phyloP scores from a whole-genome alignment of 2,329 filamentous ascomycete genomes.

The Neofusicoccum sp. region DNA sequence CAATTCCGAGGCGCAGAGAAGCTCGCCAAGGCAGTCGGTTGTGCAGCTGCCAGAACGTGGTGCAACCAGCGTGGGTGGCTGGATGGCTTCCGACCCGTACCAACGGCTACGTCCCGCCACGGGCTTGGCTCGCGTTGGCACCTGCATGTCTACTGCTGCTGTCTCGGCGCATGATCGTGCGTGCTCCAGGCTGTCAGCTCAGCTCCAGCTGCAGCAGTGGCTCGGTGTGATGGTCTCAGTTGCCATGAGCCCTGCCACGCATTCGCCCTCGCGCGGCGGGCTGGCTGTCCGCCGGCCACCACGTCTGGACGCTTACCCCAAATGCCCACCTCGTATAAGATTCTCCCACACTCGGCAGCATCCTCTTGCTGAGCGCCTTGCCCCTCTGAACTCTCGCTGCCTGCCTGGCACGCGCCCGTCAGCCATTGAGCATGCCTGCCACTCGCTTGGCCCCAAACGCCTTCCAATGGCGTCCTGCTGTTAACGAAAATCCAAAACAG shows the following conservation, averaged over 20 bases:
- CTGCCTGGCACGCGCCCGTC: neutral
- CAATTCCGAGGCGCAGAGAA: neutral
- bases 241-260: neutral
- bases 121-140: neutral
- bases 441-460: neutral
- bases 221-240: neutral
- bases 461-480: neutral
- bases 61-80: slow-evolving; percentile 1
- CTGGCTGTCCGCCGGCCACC: neutral
- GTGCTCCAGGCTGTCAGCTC: neutral
- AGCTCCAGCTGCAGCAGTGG: slow-evolving; percentile 3
- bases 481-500: neutral
- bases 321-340: neutral
- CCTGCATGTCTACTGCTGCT: neutral
- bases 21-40: slow-evolving; percentile 4
- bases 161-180: slow-evolving; percentile 14
- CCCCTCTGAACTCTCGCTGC: neutral
- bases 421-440: slow-evolving; percentile 1
- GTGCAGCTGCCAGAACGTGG: slow-evolving; percentile 1
- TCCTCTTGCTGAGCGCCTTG: neutral
- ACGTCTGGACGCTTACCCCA: neutral
- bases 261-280: neutral
- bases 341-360: neutral
- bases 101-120: neutral
- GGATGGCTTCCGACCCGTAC: slow-evolving; percentile 6